Conservation (phyloP, 1,284 basidiomycete species). For the Ganoderma sinense region DNA sequence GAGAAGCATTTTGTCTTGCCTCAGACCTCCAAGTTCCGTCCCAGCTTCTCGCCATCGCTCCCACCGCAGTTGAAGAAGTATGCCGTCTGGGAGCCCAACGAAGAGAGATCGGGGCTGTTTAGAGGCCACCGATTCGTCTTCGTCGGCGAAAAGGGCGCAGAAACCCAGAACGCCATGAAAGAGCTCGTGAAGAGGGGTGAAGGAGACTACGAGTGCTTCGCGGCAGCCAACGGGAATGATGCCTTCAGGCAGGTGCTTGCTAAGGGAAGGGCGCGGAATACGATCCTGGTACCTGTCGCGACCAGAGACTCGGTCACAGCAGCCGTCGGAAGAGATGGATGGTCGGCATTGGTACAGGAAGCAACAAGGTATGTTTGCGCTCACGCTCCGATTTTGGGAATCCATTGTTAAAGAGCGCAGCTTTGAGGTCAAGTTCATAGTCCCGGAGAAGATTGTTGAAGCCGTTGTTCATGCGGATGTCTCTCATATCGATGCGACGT, state of each 20-base stretch:
- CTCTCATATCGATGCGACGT: conserved; percentile 36
- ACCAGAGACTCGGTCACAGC: conserved; percentile 53
- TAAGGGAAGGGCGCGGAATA: conserved; percentile 52
- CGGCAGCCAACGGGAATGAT: conserved; percentile 52
- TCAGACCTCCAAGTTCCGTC: conserved; percentile 59
- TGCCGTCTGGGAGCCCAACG: conserved; percentile 70
- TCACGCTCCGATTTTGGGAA: background rate
- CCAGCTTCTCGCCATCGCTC: conserved; percentile 59
- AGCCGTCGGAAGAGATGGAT: conserved; percentile 57
- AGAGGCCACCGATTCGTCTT: conserved; percentile 62
- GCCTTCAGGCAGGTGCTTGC: conserved; percentile 60
- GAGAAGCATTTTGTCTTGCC: conserved; percentile 61
- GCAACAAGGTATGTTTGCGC: conserved; percentile 51
- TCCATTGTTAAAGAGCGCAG: conserved; percentile 30
- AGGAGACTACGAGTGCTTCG: conserved; percentile 66
- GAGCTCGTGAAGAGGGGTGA: conserved; percentile 61
- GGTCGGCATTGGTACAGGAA: conserved; percentile 58
- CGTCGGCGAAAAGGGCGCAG: conserved; percentile 60
- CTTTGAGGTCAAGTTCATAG: conserved; percentile 38
- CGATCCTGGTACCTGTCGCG: conserved; percentile 61
- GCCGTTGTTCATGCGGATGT: conserved; percentile 42
- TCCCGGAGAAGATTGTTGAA: conserved; percentile 38
- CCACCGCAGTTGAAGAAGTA: conserved; percentile 54
- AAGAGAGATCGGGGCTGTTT: conserved; percentile 63
- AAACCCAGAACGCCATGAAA: conserved; percentile 53